Base-by-base conservation (phyloP, 2,329 filamentous ascomycete species). In the Grosmannia clavigera region DNA sequence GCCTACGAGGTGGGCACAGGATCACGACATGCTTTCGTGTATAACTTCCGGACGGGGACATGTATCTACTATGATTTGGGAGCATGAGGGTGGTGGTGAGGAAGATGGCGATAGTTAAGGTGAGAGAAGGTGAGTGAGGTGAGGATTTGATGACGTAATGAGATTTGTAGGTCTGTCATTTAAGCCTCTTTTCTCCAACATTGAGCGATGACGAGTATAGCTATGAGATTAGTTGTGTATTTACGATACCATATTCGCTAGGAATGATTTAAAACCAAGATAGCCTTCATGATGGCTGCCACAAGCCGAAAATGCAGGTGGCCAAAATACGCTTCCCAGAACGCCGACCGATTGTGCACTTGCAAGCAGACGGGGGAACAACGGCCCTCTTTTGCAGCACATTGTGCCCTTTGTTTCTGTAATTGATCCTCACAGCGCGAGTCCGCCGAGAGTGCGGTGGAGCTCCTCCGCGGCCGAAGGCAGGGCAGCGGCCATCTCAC, bases 51-150 rank as follows among this genome's bases (percentile, higher is more conserved):
- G 62, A 95, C 90, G 11, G 88, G 87, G 0, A 86, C 81, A 61
- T 92, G 89, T 70, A 80, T 96, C 57, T 90, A 92, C 69, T 96
- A 96, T 71, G 91, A 96, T 72, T 73, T 96, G 52, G 76, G 75
- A 35, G 72, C 70, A n/a, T 78, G 67, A 66, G 35, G 50, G 19
- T 11, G 31, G 12, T 12, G 33, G 19, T 22, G 43, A 16, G 43
- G 16, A 14, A 16, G 43, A 19, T 16, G 19, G 14, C 10, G 19
- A 6, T 29, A 16, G 25, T 33, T 19, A 19, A 3, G 31, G 22
- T 22, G 27, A n/a, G 22, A 12, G 35, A 46, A 25, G 22, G 35
- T 19, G 43, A n/a, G n/a, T 16, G 16, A n/a, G 43, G 16, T 9
- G n/a, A 46, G 3, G 3, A 19, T 7, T 7, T 2, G 43, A 48